phyloP scores from a whole-genome alignment of 495 filamentous ascomycete species.

The Penicillium flavigenum region DNA sequence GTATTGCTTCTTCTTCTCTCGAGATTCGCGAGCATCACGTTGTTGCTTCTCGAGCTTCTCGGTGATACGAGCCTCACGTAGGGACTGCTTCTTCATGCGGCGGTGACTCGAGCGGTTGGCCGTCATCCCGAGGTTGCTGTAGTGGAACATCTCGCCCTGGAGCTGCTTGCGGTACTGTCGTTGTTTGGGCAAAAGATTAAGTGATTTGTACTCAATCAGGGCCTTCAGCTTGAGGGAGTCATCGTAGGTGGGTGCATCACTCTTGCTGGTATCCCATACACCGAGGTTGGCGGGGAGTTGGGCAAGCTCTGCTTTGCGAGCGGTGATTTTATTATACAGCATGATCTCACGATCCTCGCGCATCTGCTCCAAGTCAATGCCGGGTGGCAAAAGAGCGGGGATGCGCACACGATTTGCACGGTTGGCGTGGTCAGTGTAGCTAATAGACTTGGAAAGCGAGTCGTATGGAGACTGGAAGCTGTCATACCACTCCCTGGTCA shows the following conservation, averaged over 20 bases:
- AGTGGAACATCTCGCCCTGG: conserved; percentile 84
- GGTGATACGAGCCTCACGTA: conserved; percentile 94
- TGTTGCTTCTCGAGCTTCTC: conserved; percentile 99
- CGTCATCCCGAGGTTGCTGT: conserved; percentile 92
- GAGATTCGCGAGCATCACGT: conserved; percentile 85
- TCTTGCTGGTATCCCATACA: conserved; percentile 75
- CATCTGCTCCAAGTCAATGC: conserved; percentile 74
- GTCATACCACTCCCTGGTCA: conserved; percentile 52
- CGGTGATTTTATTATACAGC: conserved; percentile 82
- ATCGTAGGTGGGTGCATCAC: conserved; percentile 68
- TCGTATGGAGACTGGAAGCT: conserved; percentile 67
- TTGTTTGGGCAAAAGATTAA: conserved; percentile 81
- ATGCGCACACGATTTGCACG: conserved; percentile 73
- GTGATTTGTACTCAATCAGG: conserved; percentile 87
- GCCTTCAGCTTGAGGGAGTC: conserved; percentile 85
- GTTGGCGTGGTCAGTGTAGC: conserved; percentile 72
- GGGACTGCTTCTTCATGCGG: conserved; percentile 91
- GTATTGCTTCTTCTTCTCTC: conserved; percentile 93
- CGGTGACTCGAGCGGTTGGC: conserved; percentile 86
- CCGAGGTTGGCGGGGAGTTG: conserved; percentile 76
- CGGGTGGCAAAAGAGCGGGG: conserved; percentile 81
- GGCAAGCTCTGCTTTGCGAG: conserved; percentile 79
- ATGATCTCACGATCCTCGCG: conserved; percentile 83
- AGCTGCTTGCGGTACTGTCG: conserved; percentile 79
- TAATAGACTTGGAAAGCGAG: conserved; percentile 58